Evolutionary conservation across 768 basidiomycete genomes (phyloP).

Genomic region (Leucosporidium creatinivorum): DNA sequence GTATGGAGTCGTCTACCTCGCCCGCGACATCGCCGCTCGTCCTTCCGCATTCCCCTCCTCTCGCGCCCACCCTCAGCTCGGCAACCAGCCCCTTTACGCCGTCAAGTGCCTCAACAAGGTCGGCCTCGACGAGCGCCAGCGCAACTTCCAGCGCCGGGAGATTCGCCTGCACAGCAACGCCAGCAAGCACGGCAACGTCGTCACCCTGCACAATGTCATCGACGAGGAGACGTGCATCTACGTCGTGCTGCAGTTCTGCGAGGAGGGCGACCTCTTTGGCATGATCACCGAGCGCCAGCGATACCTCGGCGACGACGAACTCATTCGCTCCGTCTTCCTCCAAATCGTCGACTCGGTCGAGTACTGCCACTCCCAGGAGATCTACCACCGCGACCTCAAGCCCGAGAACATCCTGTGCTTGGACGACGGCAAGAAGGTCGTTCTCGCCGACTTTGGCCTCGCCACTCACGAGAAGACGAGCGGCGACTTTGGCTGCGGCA

Average conservation of each 20-base stretch:
- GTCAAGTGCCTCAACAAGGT: conserved; percentile 75
- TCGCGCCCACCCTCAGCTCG: conserved; percentile 32
- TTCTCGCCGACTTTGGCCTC: conserved; percentile 91
- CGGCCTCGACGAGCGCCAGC: conserved; percentile 53
- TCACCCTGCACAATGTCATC: conserved; percentile 60
- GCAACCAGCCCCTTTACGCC: conserved; percentile 55
- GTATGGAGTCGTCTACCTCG: conserved; percentile 91
- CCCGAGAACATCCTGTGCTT: conserved; percentile 89
- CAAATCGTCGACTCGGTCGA: conserved; percentile 91
- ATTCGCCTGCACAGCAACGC: conserved; percentile 50
- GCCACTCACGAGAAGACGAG: conserved; percentile 78
- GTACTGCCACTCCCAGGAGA: conserved; percentile 81
- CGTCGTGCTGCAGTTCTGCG: conserved; percentile 84
- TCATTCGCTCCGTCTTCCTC: conserved; percentile 83
- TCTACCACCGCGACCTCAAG: conserved; percentile 95
- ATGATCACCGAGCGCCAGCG: conserved; percentile 57
- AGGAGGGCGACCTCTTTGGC: conserved; percentile 83
- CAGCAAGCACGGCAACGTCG: conserved; percentile 51
- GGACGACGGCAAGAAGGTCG: conserved; percentile 55
- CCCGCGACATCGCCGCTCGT: conserved; percentile 49
- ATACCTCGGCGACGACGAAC: conserved; percentile 60
- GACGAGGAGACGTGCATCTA: conserved; percentile 58
- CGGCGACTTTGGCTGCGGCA: conserved; percentile 88
- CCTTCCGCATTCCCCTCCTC: conserved; percentile 26
- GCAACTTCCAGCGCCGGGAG: conserved; percentile 65